Evolutionary conservation across 2,329 filamentous ascomycete species (phyloP), one percentile per base, ranked within the genome.

Genomic region (Nannizziopsis barbatae): DNA sequence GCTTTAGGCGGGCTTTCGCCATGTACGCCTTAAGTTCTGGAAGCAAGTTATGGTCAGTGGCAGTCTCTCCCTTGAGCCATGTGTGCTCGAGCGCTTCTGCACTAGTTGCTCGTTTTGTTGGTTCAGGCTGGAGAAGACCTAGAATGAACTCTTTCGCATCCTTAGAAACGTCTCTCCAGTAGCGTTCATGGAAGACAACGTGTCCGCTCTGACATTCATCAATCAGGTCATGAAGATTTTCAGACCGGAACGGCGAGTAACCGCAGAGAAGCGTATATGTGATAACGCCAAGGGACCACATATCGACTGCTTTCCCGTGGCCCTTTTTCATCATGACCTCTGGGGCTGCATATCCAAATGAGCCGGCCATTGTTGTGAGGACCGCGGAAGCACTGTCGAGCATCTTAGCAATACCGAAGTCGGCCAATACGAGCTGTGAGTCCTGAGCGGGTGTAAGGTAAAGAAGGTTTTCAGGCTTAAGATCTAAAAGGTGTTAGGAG

Each of bases 241-340:
- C 92, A 53, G 88, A 92, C 57, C 92, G 83, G 78, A 98, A 98
- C 15, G 92, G 92, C 39, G 90, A 95, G 73, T 98, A 98, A 57
- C 92, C 92, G 65, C 93, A 98, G 45, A 98, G 84, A 22, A 98
- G 76, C 12, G 92, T 98, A 70, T 98, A 98, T 37, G 92, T 96
- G 61, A 98, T 98, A 61, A 98, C 92, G 53, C 92, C 92, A 69
- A 98, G 77, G 2, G 92, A 96, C 92, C 92, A 98, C 86, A 98
- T 95, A 64, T 98, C 92, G 31, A 96, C 92, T 3, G 92, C 87
- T 69, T 96, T 98, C 64, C 92, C 92, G 65, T 98, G 93, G 15
- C 92, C 92, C 62, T 86, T 82, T 75, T 95, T 95, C 55, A 95
- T 75, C 92, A 98, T 98, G 51, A 98, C 89, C 67, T 98, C 92